phyloP scores from a whole-genome alignment of 371 early-diverging fungal genomes.

The Apophysomyces sp. region DNA sequence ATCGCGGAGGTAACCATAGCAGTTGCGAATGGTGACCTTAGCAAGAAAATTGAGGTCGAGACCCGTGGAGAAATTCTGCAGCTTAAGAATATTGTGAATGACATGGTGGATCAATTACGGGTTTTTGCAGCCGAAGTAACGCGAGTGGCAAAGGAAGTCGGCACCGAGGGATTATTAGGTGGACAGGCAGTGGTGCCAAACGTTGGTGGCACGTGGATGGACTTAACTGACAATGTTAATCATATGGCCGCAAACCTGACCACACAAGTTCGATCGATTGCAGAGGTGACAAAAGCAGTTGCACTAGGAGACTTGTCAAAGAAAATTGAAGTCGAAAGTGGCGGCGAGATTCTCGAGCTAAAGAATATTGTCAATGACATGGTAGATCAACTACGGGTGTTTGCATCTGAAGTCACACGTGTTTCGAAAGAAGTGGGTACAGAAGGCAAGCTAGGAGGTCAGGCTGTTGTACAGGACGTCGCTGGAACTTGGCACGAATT shows the following conservation, averaged over 20 bases:
- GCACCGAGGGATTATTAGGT: constrained; percentile 9
- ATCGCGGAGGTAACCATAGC: constrained; percentile 9
- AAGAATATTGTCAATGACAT: not conserved
- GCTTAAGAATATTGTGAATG: not conserved
- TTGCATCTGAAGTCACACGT: constrained; percentile 34
- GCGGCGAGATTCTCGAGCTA: constrained; percentile 10
- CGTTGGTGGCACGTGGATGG: constrained; percentile 55
- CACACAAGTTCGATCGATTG: constrained; percentile 9
- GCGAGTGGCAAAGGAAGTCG: not conserved
- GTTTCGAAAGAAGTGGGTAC: constrained; percentile 28
- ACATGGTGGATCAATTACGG: not conserved
- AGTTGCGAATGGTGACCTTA: not conserved
- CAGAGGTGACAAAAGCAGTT: constrained; percentile 7
- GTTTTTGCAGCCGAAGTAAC: not conserved
- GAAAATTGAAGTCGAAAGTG: constrained; percentile 8
- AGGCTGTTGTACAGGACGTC: constrained; percentile 29
- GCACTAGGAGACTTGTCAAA: constrained; percentile 12
- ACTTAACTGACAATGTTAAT: constrained; percentile 23
- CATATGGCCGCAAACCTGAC: constrained; percentile 11
- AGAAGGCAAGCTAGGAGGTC: constrained; percentile 37
- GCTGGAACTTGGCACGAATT: constrained; percentile 36
- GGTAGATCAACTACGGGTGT: not conserved
- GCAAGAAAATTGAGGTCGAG: not conserved
- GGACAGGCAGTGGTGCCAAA: constrained; percentile 26
- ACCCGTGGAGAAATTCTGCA: not conserved